Percentiles rank a stretch among this genome's conserved stretches.
Conservation (phyloP, 2,329 filamentous ascomycete genomes). For the Phyllosticta citribraziliensis region DNA sequence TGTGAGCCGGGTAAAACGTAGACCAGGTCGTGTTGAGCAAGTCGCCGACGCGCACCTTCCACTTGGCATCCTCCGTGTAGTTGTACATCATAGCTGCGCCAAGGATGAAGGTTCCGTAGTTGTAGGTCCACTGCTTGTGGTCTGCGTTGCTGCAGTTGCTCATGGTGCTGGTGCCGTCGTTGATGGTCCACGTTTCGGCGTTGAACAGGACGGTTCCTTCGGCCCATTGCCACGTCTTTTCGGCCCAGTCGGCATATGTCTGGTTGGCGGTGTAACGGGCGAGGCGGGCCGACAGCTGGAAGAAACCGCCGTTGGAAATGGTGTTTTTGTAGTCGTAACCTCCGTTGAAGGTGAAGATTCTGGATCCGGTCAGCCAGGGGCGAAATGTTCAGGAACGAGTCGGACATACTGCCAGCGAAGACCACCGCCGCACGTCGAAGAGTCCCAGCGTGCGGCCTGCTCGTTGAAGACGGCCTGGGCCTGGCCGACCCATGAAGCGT, state of each 20-base stretch:
- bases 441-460: slow-evolving; percentile 29
- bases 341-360: slow-evolving; percentile 36
- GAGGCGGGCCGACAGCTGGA: slow-evolving; percentile 37
- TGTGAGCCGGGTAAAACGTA: slow-evolving; percentile 46
- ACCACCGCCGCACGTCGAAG: slow-evolving; percentile 27
- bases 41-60: slow-evolving; percentile 44
- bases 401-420: slow-evolving; percentile 15
- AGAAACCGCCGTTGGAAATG: slow-evolving; percentile 44
- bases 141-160: slow-evolving; percentile 44
- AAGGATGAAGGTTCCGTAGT: slow-evolving; percentile 55
- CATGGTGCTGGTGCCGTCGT: slow-evolving; percentile 36
- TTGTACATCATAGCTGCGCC: slow-evolving; percentile 57
- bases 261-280: slow-evolving; percentile 27
- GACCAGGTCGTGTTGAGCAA: slow-evolving; percentile 37
- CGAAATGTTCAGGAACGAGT: background rate
- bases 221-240: slow-evolving; percentile 27
- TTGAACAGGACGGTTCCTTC: slow-evolving; percentile 47
- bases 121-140: slow-evolving; percentile 54
- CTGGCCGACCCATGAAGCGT: slow-evolving; percentile 16
- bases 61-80: slow-evolving; percentile 42
- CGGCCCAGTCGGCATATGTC: slow-evolving; percentile 57
- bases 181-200: slow-evolving; percentile 39
- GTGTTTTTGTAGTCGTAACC: slow-evolving; percentile 44
- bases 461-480: slow-evolving; percentile 31
- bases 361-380: background rate